A percentile compares a stretch with the other conserved stretches of the same genome.
Evolutionary conservation across 2,329 filamentous ascomycete species (phyloP).

Genomic region (Aspergillus sp.): DNA sequence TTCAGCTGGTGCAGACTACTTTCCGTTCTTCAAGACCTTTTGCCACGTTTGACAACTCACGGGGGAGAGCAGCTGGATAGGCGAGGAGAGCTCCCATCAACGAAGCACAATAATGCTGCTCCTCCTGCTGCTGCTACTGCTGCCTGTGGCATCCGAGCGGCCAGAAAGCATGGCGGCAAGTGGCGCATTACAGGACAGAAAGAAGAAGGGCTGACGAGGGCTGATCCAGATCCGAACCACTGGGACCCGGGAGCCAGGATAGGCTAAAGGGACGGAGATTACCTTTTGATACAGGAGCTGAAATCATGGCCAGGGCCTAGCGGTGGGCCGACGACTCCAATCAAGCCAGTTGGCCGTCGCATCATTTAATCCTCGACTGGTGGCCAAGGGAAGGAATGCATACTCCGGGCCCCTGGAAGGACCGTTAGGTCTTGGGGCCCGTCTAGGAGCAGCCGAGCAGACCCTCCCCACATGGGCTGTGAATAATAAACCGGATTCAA

Average conservation of each 20-base stretch:
- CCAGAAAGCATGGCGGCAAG: constrained; percentile 20
- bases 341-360: not conserved
- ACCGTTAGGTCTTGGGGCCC: constrained; percentile 2
- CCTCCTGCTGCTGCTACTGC: not conserved
- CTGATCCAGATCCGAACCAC: constrained; percentile 26
- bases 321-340: not conserved
- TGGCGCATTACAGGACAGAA: constrained; percentile 20
- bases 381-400: not conserved
- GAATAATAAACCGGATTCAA: constrained; percentile 1
- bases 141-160: constrained; percentile 10
- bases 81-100: constrained; percentile 7
- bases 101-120: too few species aligned
- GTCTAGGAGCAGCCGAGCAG: too few species aligned
- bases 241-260: constrained; percentile 30
- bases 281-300: constrained; percentile 9
- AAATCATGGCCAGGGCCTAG: constrained; percentile 3
- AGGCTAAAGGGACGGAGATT: constrained; percentile 16
- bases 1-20: not conserved
- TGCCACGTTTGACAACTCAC: constrained; percentile 37
- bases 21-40: constrained; percentile 19
- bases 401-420: not conserved
- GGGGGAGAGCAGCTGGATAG: constrained; percentile 19
- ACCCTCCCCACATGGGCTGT: constrained; percentile 1
- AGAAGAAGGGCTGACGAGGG: constrained; percentile 12
- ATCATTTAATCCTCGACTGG: not conserved